Evolutionary conservation across 2,329 filamentous ascomycete species (phyloP).

Genomic region (Pseudogymnoascus sp.): DNA sequence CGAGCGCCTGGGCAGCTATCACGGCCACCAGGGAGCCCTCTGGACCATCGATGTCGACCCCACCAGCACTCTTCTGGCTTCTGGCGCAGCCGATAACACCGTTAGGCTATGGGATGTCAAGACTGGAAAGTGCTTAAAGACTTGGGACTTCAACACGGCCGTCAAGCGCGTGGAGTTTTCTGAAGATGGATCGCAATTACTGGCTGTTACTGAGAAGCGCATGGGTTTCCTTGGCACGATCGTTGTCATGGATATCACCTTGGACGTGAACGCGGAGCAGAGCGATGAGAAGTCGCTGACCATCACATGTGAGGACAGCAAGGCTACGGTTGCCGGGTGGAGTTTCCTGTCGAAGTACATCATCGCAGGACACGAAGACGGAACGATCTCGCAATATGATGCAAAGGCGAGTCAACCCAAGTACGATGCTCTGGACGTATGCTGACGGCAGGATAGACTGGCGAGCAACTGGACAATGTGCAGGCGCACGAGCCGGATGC

Average conservation of each 20-base stretch:
- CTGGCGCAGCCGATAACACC: slow-evolving; percentile 95
- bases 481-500: slow-evolving; percentile 79
- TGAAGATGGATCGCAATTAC: slow-evolving; percentile 80
- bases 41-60: slow-evolving; percentile 98
- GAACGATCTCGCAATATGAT: slow-evolving; percentile 84
- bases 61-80: slow-evolving; percentile 83
- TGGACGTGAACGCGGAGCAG: slow-evolving; percentile 77
- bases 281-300: slow-evolving; percentile 72
- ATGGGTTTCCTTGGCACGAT: slow-evolving; percentile 95
- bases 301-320: slow-evolving; percentile 92
- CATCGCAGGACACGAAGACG: slow-evolving; percentile 95
- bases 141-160: slow-evolving; percentile 94
- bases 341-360: slow-evolving; percentile 93
- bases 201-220: slow-evolving; percentile 97
- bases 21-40: slow-evolving; percentile 93
- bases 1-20: slow-evolving; percentile 93
- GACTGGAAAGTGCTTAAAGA: slow-evolving; percentile 87
- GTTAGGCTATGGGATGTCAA: slow-evolving; percentile 95
- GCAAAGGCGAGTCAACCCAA: slow-evolving; percentile 56
- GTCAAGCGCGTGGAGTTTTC: slow-evolving; percentile 98
- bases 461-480: slow-evolving; percentile 73
- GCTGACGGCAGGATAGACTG: slow-evolving; percentile 45
- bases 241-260: slow-evolving; percentile 81
- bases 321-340: slow-evolving; percentile 96
- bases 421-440: not conserved